Evolutionary conservation across 2,329 filamentous ascomycete genomes (phyloP).

Genomic region (Xylaria polymorpha): DNA sequence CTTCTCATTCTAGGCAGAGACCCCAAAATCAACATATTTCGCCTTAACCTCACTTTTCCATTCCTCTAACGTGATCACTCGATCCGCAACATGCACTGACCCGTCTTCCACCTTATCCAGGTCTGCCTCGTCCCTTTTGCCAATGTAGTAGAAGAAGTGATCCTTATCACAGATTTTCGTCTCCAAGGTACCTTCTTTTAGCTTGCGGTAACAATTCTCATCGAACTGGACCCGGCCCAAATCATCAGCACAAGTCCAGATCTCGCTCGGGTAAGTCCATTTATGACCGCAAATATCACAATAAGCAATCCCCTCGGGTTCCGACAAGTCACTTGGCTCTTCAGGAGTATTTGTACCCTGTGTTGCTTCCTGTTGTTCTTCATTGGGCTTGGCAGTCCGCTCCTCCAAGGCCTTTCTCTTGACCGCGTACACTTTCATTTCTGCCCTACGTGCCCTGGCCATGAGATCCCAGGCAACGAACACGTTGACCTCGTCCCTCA

Average conservation of each 20-base stretch:
- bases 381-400: neutral
- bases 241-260: neutral
- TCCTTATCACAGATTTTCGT: neutral
- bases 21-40: slow-evolving; percentile 9
- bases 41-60: slow-evolving; percentile 7
- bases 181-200: neutral
- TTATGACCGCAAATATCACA: slow-evolving; percentile 3
- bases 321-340: neutral
- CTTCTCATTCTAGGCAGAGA: neutral
- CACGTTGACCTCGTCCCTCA: neutral
- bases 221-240: neutral
- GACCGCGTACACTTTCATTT: neutral
- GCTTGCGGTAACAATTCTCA: slow-evolving; percentile 4
- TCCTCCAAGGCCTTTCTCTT: neutral
- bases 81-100: neutral
- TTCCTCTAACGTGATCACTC: slow-evolving; percentile 1
- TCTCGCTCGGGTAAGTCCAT: slow-evolving; percentile 4
- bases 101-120: neutral
- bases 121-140: neutral
- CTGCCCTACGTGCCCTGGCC: neutral
- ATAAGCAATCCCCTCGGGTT: neutral
- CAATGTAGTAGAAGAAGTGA: neutral
- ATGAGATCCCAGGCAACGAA: slow-evolving; percentile 2
- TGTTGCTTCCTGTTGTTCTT: neutral
- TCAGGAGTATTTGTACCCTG: neutral